Evolutionary conservation across 2,329 filamentous ascomycete genomes (phyloP).

Genomic region (Fusarium globosum): DNA sequence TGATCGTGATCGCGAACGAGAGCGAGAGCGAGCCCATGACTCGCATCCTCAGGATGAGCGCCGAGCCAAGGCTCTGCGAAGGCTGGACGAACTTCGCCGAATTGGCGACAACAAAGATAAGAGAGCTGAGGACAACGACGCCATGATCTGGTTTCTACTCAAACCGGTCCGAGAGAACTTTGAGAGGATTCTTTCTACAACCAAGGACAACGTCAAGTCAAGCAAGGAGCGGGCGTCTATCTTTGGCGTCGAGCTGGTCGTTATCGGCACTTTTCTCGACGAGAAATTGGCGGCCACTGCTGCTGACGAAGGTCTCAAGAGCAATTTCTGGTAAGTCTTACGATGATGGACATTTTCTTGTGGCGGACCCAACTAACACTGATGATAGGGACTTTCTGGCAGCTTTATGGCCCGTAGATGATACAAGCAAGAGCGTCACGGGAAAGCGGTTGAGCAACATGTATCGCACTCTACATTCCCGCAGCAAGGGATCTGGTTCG

Average conservation of each 20-base stretch:
- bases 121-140: slow-evolving; percentile 57
- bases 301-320: slow-evolving; percentile 57
- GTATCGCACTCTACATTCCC: slow-evolving; percentile 55
- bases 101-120: slow-evolving; percentile 64
- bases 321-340: slow-evolving; percentile 61
- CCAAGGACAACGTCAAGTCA: slow-evolving; percentile 70
- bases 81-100: slow-evolving; percentile 56
- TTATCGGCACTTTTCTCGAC: slow-evolving; percentile 72
- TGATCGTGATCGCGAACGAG: slow-evolving; percentile 40
- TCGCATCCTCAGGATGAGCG: slow-evolving; percentile 54
- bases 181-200: slow-evolving; percentile 68
- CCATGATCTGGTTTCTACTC: slow-evolving; percentile 62
- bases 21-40: slow-evolving; percentile 43
- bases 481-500: slow-evolving; percentile 48
- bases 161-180: slow-evolving; percentile 71
- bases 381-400: slow-evolving; percentile 56
- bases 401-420: slow-evolving; percentile 59
- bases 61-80: slow-evolving; percentile 54
- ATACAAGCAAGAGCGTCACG: slow-evolving; percentile 57
- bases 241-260: slow-evolving; percentile 69
- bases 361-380: slow-evolving; percentile 32
- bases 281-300: slow-evolving; percentile 56
- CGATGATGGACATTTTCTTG: background rate
- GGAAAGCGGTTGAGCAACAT: slow-evolving; percentile 57
- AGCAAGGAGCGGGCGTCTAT: slow-evolving; percentile 71